Base-by-base conservation (phyloP, 2,329 filamentous ascomycete species). In the Pleomassaria siparia region DNA sequence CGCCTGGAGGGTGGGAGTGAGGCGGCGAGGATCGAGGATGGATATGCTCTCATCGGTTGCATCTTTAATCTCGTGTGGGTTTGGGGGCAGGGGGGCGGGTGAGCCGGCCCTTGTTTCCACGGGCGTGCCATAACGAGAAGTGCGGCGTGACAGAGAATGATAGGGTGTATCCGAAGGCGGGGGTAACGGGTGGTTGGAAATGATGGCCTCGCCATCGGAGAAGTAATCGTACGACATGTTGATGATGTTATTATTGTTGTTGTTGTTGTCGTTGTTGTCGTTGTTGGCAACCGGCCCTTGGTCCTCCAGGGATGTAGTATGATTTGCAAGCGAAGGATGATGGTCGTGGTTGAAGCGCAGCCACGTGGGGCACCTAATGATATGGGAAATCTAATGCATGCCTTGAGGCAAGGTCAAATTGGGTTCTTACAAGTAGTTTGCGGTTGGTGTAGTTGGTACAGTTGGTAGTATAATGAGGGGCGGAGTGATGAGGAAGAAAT, bases 1-100 rank as follows among this genome's bases (percentile, higher is more conserved):
- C 8, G 94, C 94, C 69, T 97, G 94, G 10, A 99, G 75, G 0
- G 91, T 97, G 1, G 94, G 94, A 0, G 94, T 99, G 65, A 99
- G 96, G 29, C 94, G 83, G 46, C 92, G 84, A 2, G 94, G 91
- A 64, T 99, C 94, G 24, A 96, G 77, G 18, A 90, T 84, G 2
- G 82, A 83, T 26, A 91, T 84, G 36, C 76, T 82, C 53, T 92
- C 87, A 55, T 92, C 84, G n/a, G 45, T 74, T 80, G 18, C 76
- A 73, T 20, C 54, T 71, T 64, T 89, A 85, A 48, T 78, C 58
- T 53, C 56, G 76, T 12, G 81, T 80, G 16, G 77, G 74, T 59
- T 82, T 18, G 76, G 71, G 15, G 76, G 75, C 22, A 80, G 70
- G 18, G 77, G 77, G 21, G 77, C 75, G 26, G 86, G 84, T 1